Base-by-base conservation (phyloP, 106 monocot species). In the Iris macrosiphon region DNA sequence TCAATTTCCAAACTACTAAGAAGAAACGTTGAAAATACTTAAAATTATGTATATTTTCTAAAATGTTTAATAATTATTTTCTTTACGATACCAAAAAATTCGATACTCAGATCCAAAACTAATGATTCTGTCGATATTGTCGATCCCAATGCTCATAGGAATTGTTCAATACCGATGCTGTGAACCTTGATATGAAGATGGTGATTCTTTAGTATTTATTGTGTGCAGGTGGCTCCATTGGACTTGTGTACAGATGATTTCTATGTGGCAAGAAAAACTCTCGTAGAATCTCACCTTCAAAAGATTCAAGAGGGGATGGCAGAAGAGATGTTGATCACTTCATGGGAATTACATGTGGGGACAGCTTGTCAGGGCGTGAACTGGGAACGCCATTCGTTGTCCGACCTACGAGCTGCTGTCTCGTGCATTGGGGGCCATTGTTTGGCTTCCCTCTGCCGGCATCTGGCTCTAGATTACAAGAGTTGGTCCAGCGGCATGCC, bases 401-500 rank as follows among this genome's bases (percentile, higher is more conserved):
- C 72, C 7, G 87, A 91, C 52, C 72, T 98, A 38, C 76, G 90
- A 40, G 86, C 90, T 30, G 74, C 61, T 14, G 90, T 91, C 20
- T 68, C 72, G 5, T 98, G 82, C 75, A 72, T 87, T 27, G 77
- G 80, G 22, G 79, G 83, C 0, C 55, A 21, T 23, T 62, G 75
- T 48, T 50, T 98, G 59, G 78, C 83, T 17, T 69, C 87, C 38
- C 59, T 98, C 5, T 83, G 74, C 63, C 67, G 75, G 2, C 86
- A 80, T 62, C 63, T 98, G 15, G 77, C 90, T 4, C 56, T 65
- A 17, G 90, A 98, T 60, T 75, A 83, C 59, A 61, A 65, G 25
- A 91, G 75, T 63, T 98, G 96, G 96, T 98, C 83, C 0, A 86
- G 80, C 42, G 96, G 96, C 30, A 87, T 98, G 96, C 96, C 96